Conservation (phyloP, 352 stramenopile species). For the Phytopythium sindhum region DNA sequence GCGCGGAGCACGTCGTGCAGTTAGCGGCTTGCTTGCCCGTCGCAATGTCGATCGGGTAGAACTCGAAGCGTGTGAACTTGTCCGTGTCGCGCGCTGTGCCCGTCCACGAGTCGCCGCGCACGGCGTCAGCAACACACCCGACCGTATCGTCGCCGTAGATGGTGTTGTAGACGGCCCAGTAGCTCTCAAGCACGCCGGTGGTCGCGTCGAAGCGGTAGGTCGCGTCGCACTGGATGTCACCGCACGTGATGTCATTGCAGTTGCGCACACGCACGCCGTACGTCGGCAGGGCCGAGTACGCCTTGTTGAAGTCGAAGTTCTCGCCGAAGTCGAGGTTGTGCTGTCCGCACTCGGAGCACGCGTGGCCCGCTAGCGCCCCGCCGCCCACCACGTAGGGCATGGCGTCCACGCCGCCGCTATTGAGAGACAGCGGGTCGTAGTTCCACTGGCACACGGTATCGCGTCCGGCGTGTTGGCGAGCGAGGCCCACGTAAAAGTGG, state of each 20-base stretch:
- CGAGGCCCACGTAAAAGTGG: conserved; percentile 10
- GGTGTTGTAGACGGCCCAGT: conserved; percentile 10
- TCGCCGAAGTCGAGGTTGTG: conserved; percentile 10
- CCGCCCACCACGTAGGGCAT: conserved; percentile 9
- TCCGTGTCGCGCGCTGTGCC: conserved; percentile 57
- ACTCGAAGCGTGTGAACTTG: conserved; percentile 78
- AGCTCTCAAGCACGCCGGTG: conserved; percentile 8
- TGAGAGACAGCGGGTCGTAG: conserved; percentile 8
- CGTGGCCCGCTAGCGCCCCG: conserved; percentile 1
- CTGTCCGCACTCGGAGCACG: conserved; percentile 9
- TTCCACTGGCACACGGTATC: conserved; percentile 7
- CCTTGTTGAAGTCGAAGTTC: conserved; percentile 6
- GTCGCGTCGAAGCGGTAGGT: conserved; percentile 12
- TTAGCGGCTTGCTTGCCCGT: conserved; percentile 5
- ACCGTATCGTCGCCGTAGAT: conserved; percentile 7
- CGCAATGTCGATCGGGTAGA: conserved; percentile 50
- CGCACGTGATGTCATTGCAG: conserved; percentile 9
- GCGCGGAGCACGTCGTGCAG: conserved; percentile 3
- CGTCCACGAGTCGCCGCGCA: conserved; percentile 7
- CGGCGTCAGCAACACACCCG: conserved; percentile 3
- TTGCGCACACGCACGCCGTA: conserved; percentile 9
- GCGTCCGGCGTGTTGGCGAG: background rate
- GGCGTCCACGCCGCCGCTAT: conserved; percentile 7
- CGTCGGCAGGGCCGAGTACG: conserved; percentile 4
- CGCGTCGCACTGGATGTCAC: conserved; percentile 9